Base-by-base conservation (phyloP, 208 protist genomes). In the Acanthamoeba sp. region DNA sequence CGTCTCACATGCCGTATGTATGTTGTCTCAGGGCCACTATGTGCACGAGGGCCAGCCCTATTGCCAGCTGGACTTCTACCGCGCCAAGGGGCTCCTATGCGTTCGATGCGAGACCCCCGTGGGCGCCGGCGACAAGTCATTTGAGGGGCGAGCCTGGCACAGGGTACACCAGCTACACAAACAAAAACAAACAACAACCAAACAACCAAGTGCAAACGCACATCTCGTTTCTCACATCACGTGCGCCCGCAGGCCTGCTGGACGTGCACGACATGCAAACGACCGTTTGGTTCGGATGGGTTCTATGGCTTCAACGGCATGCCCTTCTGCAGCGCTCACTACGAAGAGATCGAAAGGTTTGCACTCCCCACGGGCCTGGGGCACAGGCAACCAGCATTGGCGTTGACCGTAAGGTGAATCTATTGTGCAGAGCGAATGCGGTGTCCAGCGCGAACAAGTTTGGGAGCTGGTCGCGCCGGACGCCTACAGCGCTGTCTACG, bases 1-100 rank as follows among this genome's bases (percentile, higher is more conserved):
- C 14, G 4, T 34, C 2, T n/a, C n/a, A n/a, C n/a, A n/a, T n/a
- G n/a, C n/a, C n/a, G n/a, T n/a, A 18, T 69, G 62, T 69, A 32
- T 27, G 20, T 5, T 29, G 12, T 36, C 29, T 22, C 69, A 85
- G 76, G 76, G 76, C 42, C 76, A 85, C 42, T 85, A 59, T n/a
- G 76, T 85, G 32, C 76, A 85, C 45, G 76, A 85, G 32, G 76
- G 84, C 32, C 84, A 50, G 48, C 84, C 84, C 32, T 91, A 91
- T n/a, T 91, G 84, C 38, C 48, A 69, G 34, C 57, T n/a, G 3
- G 55, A 91, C 57, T 91, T 50, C 52, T 71, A 71, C 24, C 55
- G 57, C 18, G 27, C 40, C 14, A 91, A 91, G 32, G 84, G 84
- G 1, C 57, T 91, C 7, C 84, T 91, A 7, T 91, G 84, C 84